These are phyloP conservation scores for Teunomyces pallodes DNA, from an alignment of 805 yeast species.

Conservation along the genomic window DNA sequence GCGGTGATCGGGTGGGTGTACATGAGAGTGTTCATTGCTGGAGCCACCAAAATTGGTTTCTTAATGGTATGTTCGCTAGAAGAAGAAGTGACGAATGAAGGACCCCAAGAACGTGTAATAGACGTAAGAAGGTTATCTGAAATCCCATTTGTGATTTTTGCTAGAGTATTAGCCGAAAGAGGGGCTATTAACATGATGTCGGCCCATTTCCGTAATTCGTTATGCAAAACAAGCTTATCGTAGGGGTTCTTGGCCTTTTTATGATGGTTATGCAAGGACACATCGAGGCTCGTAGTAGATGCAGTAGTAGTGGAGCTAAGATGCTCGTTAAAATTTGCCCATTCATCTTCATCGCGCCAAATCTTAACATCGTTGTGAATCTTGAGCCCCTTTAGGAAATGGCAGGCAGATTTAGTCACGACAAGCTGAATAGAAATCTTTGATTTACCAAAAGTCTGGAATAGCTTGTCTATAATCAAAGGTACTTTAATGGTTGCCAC, in stretches of 20 bases:
- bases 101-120: constrained; percentile 43
- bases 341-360: constrained; percentile 94
- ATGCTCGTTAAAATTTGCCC: constrained; percentile 51
- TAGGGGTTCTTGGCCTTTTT: constrained; percentile 30
- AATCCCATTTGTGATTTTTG: constrained; percentile 44
- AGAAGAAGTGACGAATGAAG: constrained; percentile 14
- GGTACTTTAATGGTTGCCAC: constrained; percentile 96
- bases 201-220: constrained; percentile 47
- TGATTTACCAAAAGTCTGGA: constrained; percentile 67
- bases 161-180: constrained; percentile 44
- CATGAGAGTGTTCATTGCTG: constrained; percentile 50
- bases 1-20: constrained; percentile 46
- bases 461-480: constrained; percentile 78
- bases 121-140: constrained; percentile 43
- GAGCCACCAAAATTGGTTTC: constrained; percentile 46
- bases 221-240: constrained; percentile 40
- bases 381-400: constrained; percentile 56
- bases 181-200: constrained; percentile 47
- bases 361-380: constrained; percentile 68
- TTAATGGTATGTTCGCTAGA: constrained; percentile 15
- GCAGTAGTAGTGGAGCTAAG: constrained; percentile 6
- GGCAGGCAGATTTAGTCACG: constrained; percentile 81
- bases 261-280: constrained; percentile 1
- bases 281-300: constrained; percentile 6
- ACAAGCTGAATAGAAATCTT: constrained; percentile 81